Evolutionary conservation across 208 protist species (phyloP).

Genomic region (Trypanosoma conorhini): DNA sequence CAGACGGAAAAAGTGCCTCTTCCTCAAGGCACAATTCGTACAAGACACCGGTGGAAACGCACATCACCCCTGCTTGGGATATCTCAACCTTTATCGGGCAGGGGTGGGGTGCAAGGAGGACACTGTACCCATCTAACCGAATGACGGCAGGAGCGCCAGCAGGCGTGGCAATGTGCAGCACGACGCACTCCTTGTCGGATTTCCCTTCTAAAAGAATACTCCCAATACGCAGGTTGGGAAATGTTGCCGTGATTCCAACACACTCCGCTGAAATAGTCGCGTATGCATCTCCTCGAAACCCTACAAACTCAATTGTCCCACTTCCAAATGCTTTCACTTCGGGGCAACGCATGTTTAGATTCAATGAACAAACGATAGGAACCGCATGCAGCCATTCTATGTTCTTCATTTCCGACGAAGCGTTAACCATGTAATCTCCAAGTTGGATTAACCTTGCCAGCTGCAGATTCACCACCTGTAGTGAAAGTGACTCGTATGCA

Average conservation of each 20-base stretch:
- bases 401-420: neutral
- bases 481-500: slow-evolving; percentile 15
- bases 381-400: slow-evolving; percentile 15
- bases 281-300: slow-evolving; percentile 10
- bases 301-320: slow-evolving; percentile 23
- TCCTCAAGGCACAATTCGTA: slow-evolving; percentile 55
- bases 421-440: slow-evolving; percentile 14
- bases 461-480: slow-evolving; percentile 21
- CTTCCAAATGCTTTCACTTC: slow-evolving; percentile 8
- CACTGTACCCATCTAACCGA: slow-evolving; percentile 31
- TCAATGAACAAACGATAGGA: slow-evolving; percentile 22
- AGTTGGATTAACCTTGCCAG: slow-evolving; percentile 25
- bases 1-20: slow-evolving; percentile 27
- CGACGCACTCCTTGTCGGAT: slow-evolving; percentile 5
- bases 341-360: slow-evolving; percentile 6
- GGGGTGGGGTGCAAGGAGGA: slow-evolving; percentile 15
- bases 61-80: slow-evolving; percentile 24
- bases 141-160: neutral
- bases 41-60: slow-evolving; percentile 29
- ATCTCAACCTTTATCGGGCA: slow-evolving; percentile 32
- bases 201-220: slow-evolving; percentile 19
- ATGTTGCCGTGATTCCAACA: slow-evolving; percentile 13
- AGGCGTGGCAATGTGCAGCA: slow-evolving; percentile 12
- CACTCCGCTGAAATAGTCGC: slow-evolving; percentile 11
- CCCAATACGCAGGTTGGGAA: slow-evolving; percentile 19